Evolutionary conservation across 805 yeast genomes (phyloP).

Genomic region (Ascoidea rubescens): DNA sequence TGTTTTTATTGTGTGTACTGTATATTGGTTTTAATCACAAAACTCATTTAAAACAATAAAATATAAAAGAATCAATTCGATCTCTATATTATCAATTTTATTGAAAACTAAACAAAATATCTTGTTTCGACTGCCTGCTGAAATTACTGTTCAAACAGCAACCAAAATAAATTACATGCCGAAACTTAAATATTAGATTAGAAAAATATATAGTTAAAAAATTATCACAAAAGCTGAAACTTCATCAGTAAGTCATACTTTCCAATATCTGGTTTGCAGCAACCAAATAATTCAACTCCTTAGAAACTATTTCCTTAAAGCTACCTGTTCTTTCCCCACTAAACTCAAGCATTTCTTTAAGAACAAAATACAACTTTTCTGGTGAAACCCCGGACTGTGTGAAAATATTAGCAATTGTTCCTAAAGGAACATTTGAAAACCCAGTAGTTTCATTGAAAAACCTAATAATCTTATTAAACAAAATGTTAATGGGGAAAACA

Average conservation of each 20-base stretch:
- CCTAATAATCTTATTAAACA: conserved; percentile 51
- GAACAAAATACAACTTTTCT: conserved; percentile 49
- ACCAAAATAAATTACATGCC: too few species aligned
- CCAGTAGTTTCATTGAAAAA: conserved; percentile 30
- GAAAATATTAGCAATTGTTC: conserved; percentile 49
- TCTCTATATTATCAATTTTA: too few species aligned
- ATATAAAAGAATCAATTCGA: too few species aligned
- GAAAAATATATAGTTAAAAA: too few species aligned
- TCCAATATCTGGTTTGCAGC: neutral
- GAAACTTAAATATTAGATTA: too few species aligned
- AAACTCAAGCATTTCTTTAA: conserved; percentile 44
- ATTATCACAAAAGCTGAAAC: neutral
- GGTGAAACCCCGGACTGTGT: conserved; percentile 47
- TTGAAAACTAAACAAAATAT: too few species aligned
- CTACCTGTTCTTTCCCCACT: neutral
- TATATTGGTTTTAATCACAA: too few species aligned
- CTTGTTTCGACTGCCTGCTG: too few species aligned
- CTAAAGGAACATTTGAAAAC: conserved; percentile 29
- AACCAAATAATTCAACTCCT: neutral
- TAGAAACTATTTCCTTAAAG: neutral
- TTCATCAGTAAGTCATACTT: neutral
- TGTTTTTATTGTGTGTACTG: too few species aligned
- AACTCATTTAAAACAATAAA: too few species aligned
- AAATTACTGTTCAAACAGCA: too few species aligned
- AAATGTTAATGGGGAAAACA: conserved; percentile 65